Percentiles rank a stretch among this genome's conserved stretches.
These are phyloP conservation scores for Gleditsia sinensis DNA, from an alignment of 306 rosid genomes.

Conservation along the genomic window DNA sequence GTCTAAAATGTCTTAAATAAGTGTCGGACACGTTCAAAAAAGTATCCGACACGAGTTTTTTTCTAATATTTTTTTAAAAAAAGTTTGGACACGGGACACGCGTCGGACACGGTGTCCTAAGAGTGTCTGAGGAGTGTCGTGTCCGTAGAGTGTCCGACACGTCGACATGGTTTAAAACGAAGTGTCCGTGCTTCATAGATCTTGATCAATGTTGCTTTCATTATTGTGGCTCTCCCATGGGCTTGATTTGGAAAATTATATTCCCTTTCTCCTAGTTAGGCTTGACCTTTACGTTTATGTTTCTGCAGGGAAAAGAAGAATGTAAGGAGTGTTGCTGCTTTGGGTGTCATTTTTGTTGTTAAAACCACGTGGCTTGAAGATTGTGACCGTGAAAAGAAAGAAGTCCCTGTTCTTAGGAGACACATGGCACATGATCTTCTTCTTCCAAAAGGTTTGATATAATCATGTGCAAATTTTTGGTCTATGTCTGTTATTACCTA, in stretches of 20 bases:
- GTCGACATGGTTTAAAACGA: no score
- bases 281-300: constrained; percentile 26
- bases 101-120: no score
- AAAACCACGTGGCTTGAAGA: constrained; percentile 88
- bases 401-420: constrained; percentile 65
- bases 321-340: constrained; percentile 76
- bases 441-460: constrained; percentile 72
- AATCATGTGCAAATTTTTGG: constrained; percentile 19
- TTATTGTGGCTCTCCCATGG: constrained; percentile 24
- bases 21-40: no score
- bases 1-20: no score
- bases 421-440: constrained; percentile 78
- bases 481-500: constrained; percentile 27
- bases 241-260: constrained; percentile 9
- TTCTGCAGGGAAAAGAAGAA: constrained; percentile 80
- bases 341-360: constrained; percentile 74
- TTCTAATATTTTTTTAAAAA: no score
- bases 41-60: no score
- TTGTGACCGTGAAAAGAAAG: constrained; percentile 74
- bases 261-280: neutral
- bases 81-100: no score
- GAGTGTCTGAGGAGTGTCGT: no score
- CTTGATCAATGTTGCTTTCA: constrained; percentile 18
- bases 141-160: no score
- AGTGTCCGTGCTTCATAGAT: no score